phyloP scores from a whole-genome alignment of 2,329 filamentous ascomycete species.

The Trichoderma gracile region DNA sequence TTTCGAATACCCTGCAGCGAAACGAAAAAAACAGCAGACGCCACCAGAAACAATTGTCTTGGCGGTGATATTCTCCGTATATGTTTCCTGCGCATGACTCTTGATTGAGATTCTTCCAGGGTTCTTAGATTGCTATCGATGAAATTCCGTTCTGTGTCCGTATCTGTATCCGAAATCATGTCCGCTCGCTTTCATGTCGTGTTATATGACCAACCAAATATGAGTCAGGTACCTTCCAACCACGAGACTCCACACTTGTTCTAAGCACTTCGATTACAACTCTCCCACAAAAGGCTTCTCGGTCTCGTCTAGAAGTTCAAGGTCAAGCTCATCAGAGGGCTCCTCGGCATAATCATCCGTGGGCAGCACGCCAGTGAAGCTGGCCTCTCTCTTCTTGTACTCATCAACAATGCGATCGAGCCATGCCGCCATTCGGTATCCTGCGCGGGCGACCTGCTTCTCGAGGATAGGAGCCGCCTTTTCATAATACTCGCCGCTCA shows the following conservation, averaged over 20 bases:
- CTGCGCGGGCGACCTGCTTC: conserved; percentile 66
- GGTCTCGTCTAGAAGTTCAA: conserved; percentile 31
- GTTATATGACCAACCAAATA: not conserved
- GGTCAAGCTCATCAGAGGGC: conserved; percentile 5
- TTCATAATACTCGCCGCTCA: conserved; percentile 64
- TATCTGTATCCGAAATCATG: conserved; percentile 3
- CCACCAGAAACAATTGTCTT: conserved; percentile 10
- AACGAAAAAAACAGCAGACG: not conserved
- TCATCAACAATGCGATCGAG: conserved; percentile 61
- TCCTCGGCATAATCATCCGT: conserved; percentile 27
- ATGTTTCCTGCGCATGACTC: not conserved
- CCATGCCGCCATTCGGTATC: conserved; percentile 68
- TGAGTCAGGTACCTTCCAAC: not conserved
- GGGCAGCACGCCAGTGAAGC: conserved; percentile 5
- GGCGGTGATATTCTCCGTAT: not conserved
- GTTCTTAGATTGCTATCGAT: not conserved
- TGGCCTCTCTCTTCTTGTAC: conserved; percentile 32
- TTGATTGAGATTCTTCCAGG: not conserved
- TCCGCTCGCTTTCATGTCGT: not conserved
- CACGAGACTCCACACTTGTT: not conserved
- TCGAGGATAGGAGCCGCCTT: conserved; percentile 65
- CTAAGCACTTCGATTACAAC: not conserved
- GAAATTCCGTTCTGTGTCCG: not conserved
- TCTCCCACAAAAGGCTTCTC: conserved; percentile 30
- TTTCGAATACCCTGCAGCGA: conserved; percentile 12